Evolutionary conservation across 169 alveolate species (phyloP).

Genomic region (Plasmodium ovale): DNA sequence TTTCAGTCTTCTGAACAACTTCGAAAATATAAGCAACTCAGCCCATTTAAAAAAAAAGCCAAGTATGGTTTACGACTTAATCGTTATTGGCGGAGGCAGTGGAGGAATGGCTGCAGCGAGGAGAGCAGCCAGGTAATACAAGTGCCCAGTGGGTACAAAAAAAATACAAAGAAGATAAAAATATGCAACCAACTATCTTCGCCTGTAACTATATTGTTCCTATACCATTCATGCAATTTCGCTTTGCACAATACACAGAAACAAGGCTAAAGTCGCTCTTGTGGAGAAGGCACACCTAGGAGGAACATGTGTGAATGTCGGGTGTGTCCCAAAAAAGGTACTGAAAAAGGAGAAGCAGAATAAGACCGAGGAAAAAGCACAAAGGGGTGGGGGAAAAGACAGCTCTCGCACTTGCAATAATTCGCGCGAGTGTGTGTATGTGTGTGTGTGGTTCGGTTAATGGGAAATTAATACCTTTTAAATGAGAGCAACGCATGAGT

Average conservation of each 20-base stretch:
- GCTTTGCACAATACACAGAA: conserved; percentile 18
- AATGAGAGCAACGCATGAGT: no score
- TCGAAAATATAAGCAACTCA: conserved; percentile 16
- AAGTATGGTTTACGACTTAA: conserved; percentile 80
- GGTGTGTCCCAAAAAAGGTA: conserved; percentile 97
- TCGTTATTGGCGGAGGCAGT: conserved; percentile 92
- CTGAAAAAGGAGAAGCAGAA: conserved; percentile 59
- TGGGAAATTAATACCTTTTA: no score
- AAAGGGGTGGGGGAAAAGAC: background rate
- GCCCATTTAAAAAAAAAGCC: conserved; percentile 42
- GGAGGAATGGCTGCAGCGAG: conserved; percentile 89
- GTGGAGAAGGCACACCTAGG: conserved; percentile 89
- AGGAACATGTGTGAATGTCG: conserved; percentile 97
- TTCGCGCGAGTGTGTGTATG: background rate
- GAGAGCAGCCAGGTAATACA: conserved; percentile 79
- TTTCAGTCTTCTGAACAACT: conserved; percentile 36
- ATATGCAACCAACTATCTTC: no score
- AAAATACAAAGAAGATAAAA: no score
- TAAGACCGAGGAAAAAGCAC: background rate
- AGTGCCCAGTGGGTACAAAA: background rate
- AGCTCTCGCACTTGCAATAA: background rate
- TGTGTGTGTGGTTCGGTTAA: no score
- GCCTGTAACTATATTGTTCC: background rate
- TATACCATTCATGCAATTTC: background rate
- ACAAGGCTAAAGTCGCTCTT: conserved; percentile 89